Conservation (phyloP, 208 protist genomes). For the Blastocrithidia nonstop region DNA sequence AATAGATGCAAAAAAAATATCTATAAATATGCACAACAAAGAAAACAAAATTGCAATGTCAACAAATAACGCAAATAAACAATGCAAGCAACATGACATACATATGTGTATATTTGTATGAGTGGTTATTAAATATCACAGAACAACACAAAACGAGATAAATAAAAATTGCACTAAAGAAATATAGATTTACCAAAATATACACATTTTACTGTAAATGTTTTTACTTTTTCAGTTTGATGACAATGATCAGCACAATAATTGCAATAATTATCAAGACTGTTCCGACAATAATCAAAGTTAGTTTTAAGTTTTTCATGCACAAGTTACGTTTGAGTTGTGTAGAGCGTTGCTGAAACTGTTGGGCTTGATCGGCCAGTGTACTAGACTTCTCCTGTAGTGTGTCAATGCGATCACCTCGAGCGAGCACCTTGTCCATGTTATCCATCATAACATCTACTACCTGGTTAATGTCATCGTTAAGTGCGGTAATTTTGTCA, state of each 20-base stretch:
- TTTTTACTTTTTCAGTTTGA: constrained; percentile 1
- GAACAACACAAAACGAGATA: too few relatives aligned
- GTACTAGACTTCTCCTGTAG: constrained; percentile 76
- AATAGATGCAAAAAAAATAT: not conserved
- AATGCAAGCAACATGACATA: too few relatives aligned
- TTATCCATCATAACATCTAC: constrained; percentile 89
- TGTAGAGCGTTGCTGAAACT: constrained; percentile 71
- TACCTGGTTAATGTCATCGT: constrained; percentile 83
- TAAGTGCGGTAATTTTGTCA: constrained; percentile 80
- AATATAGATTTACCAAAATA: too few relatives aligned
- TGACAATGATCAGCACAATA: constrained; percentile 52
- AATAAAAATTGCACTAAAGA: too few relatives aligned
- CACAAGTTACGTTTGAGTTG: constrained; percentile 82
- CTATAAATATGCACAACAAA: not conserved
- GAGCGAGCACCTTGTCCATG: constrained; percentile 83
- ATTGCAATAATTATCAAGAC: constrained; percentile 65
- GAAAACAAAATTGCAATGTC: not conserved
- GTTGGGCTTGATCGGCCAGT: constrained; percentile 65
- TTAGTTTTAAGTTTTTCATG: constrained; percentile 84
- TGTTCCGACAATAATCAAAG: constrained; percentile 52
- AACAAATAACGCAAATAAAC: too few relatives aligned
- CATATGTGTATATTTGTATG: too few relatives aligned
- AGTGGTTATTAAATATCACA: too few relatives aligned
- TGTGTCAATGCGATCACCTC: constrained; percentile 74
- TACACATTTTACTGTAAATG: too few relatives aligned